Evolutionary conservation across 129 eudicot genomes (phyloP).

Genomic region (Pittosporum tobira): DNA sequence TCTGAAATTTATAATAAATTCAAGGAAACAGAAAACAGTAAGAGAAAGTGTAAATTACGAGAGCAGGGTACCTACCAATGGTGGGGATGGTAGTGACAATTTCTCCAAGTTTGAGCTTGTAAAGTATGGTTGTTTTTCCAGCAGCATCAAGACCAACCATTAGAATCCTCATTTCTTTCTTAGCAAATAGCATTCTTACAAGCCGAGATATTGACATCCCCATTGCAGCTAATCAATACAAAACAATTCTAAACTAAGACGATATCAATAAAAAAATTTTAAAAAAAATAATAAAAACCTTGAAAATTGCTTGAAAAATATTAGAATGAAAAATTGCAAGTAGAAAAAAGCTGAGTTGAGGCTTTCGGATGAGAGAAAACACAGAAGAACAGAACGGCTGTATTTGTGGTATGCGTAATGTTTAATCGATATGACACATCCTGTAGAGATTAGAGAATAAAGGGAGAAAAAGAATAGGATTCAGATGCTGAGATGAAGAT

Average conservation of each 20-base stretch:
- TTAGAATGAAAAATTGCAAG: neutral
- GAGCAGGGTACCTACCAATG: slow-evolving; percentile 29
- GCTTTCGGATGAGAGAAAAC: neutral
- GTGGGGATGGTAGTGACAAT: slow-evolving; percentile 71
- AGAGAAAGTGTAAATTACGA: neutral
- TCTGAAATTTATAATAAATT: too few relatives aligned
- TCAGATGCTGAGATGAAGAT: slow-evolving; percentile 21
- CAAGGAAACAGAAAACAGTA: neutral
- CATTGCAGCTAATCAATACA: slow-evolving; percentile 22
- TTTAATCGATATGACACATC: neutral
- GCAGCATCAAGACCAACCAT: slow-evolving; percentile 82
- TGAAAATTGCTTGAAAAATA: too few relatives aligned
- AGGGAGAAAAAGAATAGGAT: slow-evolving; percentile 28
- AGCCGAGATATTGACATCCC: slow-evolving; percentile 41
- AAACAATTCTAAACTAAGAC: neutral
- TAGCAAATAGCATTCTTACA: slow-evolving; percentile 47
- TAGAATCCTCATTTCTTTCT: slow-evolving; percentile 67
- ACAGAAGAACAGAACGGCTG: neutral
- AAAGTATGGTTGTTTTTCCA: slow-evolving; percentile 71
- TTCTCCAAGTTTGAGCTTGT: slow-evolving; percentile 70
- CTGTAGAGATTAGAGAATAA: slow-evolving; percentile 21
- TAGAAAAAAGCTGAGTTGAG: neutral
- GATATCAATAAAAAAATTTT: neutral
- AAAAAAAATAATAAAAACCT: neutral
- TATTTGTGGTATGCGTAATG: neutral